Percentiles rank a stretch among this genome's conserved stretches.
These are phyloP conservation scores for Simmondsia chinensis DNA, from an alignment of 148 eudicot species.

Conservation along the genomic window DNA sequence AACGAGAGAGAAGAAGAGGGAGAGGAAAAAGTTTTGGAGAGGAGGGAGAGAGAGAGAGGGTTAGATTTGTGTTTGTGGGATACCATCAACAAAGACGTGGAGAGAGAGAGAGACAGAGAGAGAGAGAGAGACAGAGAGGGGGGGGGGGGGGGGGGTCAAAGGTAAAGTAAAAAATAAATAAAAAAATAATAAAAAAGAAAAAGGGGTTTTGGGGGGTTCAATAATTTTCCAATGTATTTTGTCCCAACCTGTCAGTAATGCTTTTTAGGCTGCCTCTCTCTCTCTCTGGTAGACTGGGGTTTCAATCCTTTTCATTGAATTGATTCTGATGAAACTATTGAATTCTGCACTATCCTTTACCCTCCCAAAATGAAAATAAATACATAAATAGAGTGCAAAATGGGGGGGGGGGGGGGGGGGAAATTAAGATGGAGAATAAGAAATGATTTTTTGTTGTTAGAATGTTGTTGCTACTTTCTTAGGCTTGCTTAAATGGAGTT, in stretches of 20 bases:
- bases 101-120: conserved; percentile 4
- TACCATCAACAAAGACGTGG: conserved; percentile 12
- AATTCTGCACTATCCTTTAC: not conserved
- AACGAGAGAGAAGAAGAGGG: not conserved
- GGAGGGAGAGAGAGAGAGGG: conserved; percentile 14
- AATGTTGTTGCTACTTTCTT: too few species aligned
- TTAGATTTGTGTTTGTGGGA: conserved; percentile 28
- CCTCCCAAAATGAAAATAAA: too few species aligned
- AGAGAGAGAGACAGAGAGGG: conserved; percentile 13
- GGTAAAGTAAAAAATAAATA: conserved; percentile 17
- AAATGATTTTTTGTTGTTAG: too few species aligned
- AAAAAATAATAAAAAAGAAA: not conserved
- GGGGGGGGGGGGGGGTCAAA: conserved; percentile 28
- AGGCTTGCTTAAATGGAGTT: too few species aligned
- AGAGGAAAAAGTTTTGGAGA: not conserved
- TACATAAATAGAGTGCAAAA: too few species aligned
- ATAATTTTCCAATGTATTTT: conserved; percentile 31
- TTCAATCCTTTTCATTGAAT: conserved; percentile 2
- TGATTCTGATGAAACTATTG: not conserved
- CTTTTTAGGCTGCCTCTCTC: conserved; percentile 9
- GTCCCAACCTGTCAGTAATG: conserved; percentile 41
- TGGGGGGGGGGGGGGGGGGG: too few species aligned
- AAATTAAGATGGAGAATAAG: too few species aligned
- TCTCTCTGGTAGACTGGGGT: not conserved
- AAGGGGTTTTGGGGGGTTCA: conserved; percentile 30